Conservation (phyloP, 305 asterid species). For the Fraxinus floribunda region DNA sequence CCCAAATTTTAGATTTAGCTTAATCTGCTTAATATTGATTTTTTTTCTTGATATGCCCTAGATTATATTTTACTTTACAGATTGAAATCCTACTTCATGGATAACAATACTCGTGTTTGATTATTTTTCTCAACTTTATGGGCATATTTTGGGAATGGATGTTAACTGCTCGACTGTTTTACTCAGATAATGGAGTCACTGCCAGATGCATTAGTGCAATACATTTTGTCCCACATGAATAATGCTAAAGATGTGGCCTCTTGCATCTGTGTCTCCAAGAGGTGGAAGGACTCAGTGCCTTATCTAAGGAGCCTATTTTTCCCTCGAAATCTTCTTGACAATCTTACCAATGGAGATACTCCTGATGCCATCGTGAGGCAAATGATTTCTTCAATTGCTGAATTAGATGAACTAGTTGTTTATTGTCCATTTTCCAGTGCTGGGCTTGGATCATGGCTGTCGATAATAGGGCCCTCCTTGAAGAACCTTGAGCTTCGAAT, state of each 20-base stretch:
- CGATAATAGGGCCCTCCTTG: conserved; percentile 46
- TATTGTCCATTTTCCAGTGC: conserved; percentile 75
- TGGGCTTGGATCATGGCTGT: conserved; percentile 79
- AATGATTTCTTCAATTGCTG: conserved; percentile 52
- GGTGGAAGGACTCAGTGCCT: conserved; percentile 85
- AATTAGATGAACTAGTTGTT: conserved; percentile 76
- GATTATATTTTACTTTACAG: not conserved
- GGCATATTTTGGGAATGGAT: conserved; percentile 16
- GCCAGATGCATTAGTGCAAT: conserved; percentile 77
- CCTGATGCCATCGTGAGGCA: conserved; percentile 56
- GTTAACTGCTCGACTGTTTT: conserved; percentile 38
- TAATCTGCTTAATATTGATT: conserved; percentile 11
- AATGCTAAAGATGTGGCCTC: conserved; percentile 89
- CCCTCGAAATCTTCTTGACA: conserved; percentile 68
- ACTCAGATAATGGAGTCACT: conserved; percentile 68
- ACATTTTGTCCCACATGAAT: conserved; percentile 60
- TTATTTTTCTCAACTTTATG: not conserved
- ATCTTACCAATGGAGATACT: conserved; percentile 44
- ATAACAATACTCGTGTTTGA: not conserved
- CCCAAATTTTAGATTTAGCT: conserved; percentile 28
- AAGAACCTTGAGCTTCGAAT: conserved; percentile 77
- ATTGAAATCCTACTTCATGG: not conserved
- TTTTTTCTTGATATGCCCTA: not conserved
- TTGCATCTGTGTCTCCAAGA: conserved; percentile 73
- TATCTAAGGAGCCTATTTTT: conserved; percentile 63